phyloP scores from a whole-genome alignment of 2,329 filamentous ascomycete genomes.

The Penicillium sp. region DNA sequence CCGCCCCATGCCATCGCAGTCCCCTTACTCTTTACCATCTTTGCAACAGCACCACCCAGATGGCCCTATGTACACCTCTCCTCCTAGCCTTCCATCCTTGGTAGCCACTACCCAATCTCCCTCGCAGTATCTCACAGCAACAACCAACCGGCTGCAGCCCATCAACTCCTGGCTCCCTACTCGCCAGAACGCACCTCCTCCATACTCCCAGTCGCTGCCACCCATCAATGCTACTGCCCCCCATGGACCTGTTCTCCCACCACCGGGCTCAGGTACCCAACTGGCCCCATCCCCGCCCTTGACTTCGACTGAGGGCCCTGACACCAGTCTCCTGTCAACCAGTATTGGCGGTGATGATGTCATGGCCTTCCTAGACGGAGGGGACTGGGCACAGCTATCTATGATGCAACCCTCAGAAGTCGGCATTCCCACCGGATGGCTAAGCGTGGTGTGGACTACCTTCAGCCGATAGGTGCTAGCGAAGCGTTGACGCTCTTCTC shows the following conservation, averaged over 20 bases:
- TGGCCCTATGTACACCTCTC: constrained; percentile 31
- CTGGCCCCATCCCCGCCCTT: constrained; percentile 32
- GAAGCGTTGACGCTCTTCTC: constrained; percentile 7
- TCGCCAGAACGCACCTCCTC: constrained; percentile 30
- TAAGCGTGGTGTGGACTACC: constrained; percentile 37
- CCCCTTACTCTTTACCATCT: constrained; percentile 36
- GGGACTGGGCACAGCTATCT: constrained; percentile 32
- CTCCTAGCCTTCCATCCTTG: constrained; percentile 34
- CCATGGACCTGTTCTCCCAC: constrained; percentile 39
- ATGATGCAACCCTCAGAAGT: constrained; percentile 30
- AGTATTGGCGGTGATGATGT: constrained; percentile 41
- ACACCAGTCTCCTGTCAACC: constrained; percentile 29
- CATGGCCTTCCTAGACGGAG: constrained; percentile 38
- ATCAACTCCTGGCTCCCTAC: constrained; percentile 40
- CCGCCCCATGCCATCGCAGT: constrained; percentile 34
- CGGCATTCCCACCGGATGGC: constrained; percentile 36
- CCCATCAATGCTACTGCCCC: constrained; percentile 36
- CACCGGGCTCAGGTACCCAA: constrained; percentile 32
- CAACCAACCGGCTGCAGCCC: constrained; percentile 39
- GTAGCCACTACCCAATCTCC: constrained; percentile 27
- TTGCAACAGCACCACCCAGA: constrained; percentile 37
- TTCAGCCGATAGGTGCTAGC: constrained; percentile 26
- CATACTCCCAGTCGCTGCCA: constrained; percentile 41
- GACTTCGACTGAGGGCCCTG: constrained; percentile 29
- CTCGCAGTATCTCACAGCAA: constrained; percentile 27